Conservation (phyloP, 2,329 filamentous ascomycete genomes). For the Arthroderma uncinatum region DNA sequence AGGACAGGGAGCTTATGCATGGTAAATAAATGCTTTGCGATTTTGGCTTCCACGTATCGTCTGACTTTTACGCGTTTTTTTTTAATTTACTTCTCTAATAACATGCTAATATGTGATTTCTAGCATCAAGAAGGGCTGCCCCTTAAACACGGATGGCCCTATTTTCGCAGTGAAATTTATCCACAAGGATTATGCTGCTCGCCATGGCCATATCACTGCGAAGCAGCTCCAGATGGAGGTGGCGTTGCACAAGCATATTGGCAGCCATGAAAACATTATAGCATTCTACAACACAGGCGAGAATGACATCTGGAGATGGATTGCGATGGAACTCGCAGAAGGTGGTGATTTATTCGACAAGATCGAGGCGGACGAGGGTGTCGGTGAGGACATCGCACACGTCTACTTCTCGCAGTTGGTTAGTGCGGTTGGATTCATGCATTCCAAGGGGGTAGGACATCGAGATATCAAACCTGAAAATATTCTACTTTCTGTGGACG, state of each 20-base stretch:
- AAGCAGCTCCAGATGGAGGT: slow-evolving; percentile 91
- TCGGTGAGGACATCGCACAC: slow-evolving; percentile 89
- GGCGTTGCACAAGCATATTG: slow-evolving; percentile 76
- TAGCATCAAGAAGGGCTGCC: slow-evolving; percentile 87
- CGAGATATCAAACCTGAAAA: slow-evolving; percentile 91
- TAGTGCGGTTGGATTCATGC: slow-evolving; percentile 84
- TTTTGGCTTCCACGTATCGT: slow-evolving; percentile 1
- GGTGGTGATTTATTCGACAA: slow-evolving; percentile 98
- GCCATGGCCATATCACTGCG: slow-evolving; percentile 73
- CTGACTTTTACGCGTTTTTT: background rate
- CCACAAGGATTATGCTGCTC: slow-evolving; percentile 88
- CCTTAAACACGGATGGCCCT: slow-evolving; percentile 55
- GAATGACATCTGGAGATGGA: slow-evolving; percentile 84
- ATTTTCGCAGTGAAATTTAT: slow-evolving; percentile 98
- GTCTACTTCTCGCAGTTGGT: slow-evolving; percentile 91
- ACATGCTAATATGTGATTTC: background rate
- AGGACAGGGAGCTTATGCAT: slow-evolving; percentile 92
- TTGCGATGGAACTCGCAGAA: slow-evolving; percentile 93
- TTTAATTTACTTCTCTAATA: background rate
- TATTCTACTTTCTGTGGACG: slow-evolving; percentile 72
- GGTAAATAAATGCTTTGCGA: slow-evolving; percentile 44
- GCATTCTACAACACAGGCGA: slow-evolving; percentile 82
- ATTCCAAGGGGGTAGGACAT: slow-evolving; percentile 89
- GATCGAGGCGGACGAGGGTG: slow-evolving; percentile 92
- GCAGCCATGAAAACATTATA: slow-evolving; percentile 85